Conservation (phyloP, 257 asterid genomes). For the Fraxinus pennsylvanica region DNA sequence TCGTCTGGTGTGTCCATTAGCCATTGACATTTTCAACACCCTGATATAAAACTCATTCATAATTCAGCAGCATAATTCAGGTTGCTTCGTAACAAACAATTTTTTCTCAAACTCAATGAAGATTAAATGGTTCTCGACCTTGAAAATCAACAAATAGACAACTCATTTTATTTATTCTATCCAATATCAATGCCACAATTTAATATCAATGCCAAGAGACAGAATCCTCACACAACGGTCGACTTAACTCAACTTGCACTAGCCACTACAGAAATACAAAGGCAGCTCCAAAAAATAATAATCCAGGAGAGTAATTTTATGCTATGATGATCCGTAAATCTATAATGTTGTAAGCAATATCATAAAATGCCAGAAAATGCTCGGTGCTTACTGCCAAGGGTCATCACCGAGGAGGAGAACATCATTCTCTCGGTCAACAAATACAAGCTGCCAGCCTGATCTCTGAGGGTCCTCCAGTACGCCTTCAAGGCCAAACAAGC, state of each 20-base stretch:
- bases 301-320: not conserved
- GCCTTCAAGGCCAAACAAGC: conserved; percentile 91
- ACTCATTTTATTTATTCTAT: not conserved
- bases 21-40: not conserved
- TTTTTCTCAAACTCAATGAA: not conserved
- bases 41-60: not conserved
- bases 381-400: conserved; percentile 91
- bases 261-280: not conserved
- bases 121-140: not conserved
- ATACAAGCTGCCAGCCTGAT: conserved; percentile 99
- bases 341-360: not conserved
- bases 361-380: conserved; percentile 11
- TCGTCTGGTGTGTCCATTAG: not conserved
- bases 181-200: too few relatives aligned
- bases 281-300: not conserved
- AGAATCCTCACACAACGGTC: not conserved
- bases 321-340: not conserved
- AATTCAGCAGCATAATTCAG: too few relatives aligned
- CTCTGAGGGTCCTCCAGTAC: conserved; percentile 96
- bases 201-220: not conserved
- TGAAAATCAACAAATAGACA: not conserved
- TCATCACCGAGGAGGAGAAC: conserved; percentile 98
- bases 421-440: conserved; percentile 95
- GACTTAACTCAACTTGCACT: not conserved
- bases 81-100: too few relatives aligned